phyloP scores from a whole-genome alignment of 257 asterid genomes.

The Solanum habrochaites region DNA sequence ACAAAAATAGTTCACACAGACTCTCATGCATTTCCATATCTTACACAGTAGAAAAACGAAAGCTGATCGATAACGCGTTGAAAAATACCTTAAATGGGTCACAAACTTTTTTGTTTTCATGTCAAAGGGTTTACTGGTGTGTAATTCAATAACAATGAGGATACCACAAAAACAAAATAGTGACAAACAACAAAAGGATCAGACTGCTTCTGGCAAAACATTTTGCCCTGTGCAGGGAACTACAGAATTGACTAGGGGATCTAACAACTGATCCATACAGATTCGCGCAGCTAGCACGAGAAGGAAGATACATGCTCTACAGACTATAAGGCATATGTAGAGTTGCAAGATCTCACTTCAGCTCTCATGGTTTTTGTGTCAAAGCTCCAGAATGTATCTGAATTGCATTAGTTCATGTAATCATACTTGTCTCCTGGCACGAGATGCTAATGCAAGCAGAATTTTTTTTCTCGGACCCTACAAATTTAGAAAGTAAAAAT shows the following conservation, averaged over 20 bases:
- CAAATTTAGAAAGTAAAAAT: neutral
- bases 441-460: slow-evolving; percentile 46
- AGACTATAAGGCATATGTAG: neutral
- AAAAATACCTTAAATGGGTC: neutral
- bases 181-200: neutral
- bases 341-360: neutral
- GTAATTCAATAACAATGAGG: neutral
- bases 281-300: neutral
- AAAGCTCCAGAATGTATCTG: slow-evolving; percentile 10
- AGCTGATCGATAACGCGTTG: neutral
- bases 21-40: neutral
- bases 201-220: neutral
- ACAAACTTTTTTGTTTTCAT: neutral
- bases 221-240: neutral
- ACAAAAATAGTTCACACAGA: neutral
- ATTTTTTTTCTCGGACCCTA: slow-evolving; percentile 97
- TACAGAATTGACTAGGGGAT: neutral
- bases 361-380: neutral
- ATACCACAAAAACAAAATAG: neutral
- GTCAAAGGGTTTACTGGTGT: neutral
- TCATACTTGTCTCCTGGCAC: slow-evolving; percentile 39
- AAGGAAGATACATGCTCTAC: neutral
- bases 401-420: neutral
- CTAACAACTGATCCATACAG: neutral
- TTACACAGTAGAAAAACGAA: neutral